A percentile compares a stretch with the other conserved stretches of the same genome.
Conservation (phyloP, 768 basidiomycete species). For the Favolaschia claudopus region DNA sequence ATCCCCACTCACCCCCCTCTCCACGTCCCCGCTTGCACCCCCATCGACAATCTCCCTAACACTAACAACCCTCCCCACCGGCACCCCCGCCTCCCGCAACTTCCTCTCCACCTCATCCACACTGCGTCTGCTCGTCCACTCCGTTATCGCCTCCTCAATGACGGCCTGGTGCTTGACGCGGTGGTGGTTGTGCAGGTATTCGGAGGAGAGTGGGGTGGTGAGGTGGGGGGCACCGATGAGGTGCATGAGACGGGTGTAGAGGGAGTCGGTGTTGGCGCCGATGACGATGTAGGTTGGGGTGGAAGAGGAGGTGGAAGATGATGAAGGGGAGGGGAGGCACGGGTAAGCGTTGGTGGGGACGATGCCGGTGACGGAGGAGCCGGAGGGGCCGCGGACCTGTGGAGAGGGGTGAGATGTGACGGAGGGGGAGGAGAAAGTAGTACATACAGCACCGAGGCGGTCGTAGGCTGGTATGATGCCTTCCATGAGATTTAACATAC, state of each 20-base stretch:
- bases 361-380: slow-evolving; percentile 78
- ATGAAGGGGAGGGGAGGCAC: slow-evolving; percentile 56
- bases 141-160: slow-evolving; percentile 69
- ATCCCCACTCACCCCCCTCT: slow-evolving; percentile 61
- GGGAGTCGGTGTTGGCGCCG: slow-evolving; percentile 74
- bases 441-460: slow-evolving; percentile 66
- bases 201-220: slow-evolving; percentile 58
- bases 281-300: slow-evolving; percentile 69
- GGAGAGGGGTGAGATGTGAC: not conserved
- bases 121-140: slow-evolving; percentile 60
- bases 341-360: slow-evolving; percentile 81
- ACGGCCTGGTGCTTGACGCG: slow-evolving; percentile 69
- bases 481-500: slow-evolving; percentile 82
- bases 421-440: not conserved
- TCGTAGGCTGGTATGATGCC: slow-evolving; percentile 80
- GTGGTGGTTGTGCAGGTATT: slow-evolving; percentile 63
- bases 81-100: slow-evolving; percentile 62
- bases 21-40: too few species aligned
- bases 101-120: slow-evolving; percentile 60
- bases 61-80: slow-evolving; percentile 68
- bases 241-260: slow-evolving; percentile 73
- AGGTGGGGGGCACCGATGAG: slow-evolving; percentile 67
- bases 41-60: slow-evolving; percentile 68
- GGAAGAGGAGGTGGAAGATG: slow-evolving; percentile 44
- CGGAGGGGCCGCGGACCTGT: slow-evolving; percentile 74